phyloP scores from a whole-genome alignment of 176 grass and related monocot species.

The Zoysia japonica region DNA sequence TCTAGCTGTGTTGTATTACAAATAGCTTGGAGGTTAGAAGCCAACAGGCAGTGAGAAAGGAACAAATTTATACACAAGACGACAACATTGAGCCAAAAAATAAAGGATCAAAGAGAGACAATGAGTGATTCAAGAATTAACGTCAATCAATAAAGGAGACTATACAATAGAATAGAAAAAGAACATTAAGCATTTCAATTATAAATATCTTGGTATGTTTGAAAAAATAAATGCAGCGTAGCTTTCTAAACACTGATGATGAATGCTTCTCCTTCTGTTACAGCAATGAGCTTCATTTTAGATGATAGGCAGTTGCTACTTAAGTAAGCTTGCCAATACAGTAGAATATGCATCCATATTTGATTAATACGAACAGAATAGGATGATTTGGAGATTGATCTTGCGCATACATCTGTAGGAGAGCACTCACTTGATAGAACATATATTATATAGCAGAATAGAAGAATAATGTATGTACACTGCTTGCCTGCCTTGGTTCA shows the following conservation, averaged over 20 bases:
- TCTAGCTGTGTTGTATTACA: too few species aligned
- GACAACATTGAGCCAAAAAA: background rate
- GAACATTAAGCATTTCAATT: background rate
- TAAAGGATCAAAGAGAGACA: background rate
- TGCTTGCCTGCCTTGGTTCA: slow-evolving; percentile 23
- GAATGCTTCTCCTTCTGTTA: slow-evolving; percentile 1
- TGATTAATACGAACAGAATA: slow-evolving; percentile 19
- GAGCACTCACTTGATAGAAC: slow-evolving; percentile 24
- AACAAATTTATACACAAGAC: slow-evolving; percentile 2
- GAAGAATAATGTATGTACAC: slow-evolving; percentile 57
- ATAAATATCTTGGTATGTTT: background rate
- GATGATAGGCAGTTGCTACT: background rate
- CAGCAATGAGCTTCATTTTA: background rate
- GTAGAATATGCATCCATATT: background rate
- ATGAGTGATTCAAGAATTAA: slow-evolving; percentile 1
- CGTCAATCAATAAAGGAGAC: background rate
- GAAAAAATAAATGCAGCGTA: background rate
- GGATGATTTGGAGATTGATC: slow-evolving; percentile 9
- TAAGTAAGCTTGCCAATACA: slow-evolving; percentile 10
- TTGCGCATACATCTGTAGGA: slow-evolving; percentile 26
- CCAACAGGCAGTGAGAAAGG: background rate
- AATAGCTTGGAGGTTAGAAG: background rate
- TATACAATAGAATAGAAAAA: background rate
- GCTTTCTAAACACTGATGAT: background rate
- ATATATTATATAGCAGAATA: slow-evolving; percentile 17